Conservation (phyloP, 2,329 filamentous ascomycete genomes). For the Tolypocladium nubicola region DNA sequence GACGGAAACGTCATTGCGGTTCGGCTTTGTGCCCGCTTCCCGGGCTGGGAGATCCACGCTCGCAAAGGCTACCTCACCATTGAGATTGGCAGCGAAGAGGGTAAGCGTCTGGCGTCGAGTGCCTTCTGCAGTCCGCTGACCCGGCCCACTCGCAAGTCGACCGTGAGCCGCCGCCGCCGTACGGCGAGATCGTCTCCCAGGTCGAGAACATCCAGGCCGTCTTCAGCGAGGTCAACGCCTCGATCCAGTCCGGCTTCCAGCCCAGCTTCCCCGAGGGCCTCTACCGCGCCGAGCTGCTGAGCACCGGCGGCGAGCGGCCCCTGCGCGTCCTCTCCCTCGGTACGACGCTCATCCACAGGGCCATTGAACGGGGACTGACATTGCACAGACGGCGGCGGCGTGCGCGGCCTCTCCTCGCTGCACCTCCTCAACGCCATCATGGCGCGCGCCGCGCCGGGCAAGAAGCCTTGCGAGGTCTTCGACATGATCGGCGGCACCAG, state of each 20-base stretch:
- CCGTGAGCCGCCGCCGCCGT: not conserved
- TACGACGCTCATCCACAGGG: not conserved
- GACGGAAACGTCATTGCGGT: slow-evolving; percentile 5
- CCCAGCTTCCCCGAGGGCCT: not conserved
- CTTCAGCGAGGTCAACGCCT: not conserved
- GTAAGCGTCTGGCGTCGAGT: not conserved
- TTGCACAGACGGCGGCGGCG: slow-evolving; percentile 12
- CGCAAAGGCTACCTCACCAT: slow-evolving; percentile 2
- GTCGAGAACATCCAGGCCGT: not conserved
- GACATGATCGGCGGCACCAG: slow-evolving; percentile 19
- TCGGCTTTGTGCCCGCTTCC: slow-evolving; percentile 5
- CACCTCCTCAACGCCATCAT: slow-evolving; percentile 16
- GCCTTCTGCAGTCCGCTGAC: not conserved
- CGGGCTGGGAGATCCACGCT: slow-evolving; percentile 1
- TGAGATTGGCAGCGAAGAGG: not conserved
- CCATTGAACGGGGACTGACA: not conserved
- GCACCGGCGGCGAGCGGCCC: not conserved
- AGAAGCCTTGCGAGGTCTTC: slow-evolving; percentile 16
- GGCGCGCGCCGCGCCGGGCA: slow-evolving; percentile 5
- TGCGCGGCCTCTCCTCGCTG: slow-evolving; percentile 16
- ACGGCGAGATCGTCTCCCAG: slow-evolving; percentile 1
- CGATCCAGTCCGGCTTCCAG: not conserved
- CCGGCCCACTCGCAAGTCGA: not conserved
- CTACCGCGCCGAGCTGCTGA: not conserved
- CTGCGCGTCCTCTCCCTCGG: slow-evolving; percentile 1